phyloP scores from a whole-genome alignment of 1,139 yeast genomes.

The Geotrichum histeridarum region DNA sequence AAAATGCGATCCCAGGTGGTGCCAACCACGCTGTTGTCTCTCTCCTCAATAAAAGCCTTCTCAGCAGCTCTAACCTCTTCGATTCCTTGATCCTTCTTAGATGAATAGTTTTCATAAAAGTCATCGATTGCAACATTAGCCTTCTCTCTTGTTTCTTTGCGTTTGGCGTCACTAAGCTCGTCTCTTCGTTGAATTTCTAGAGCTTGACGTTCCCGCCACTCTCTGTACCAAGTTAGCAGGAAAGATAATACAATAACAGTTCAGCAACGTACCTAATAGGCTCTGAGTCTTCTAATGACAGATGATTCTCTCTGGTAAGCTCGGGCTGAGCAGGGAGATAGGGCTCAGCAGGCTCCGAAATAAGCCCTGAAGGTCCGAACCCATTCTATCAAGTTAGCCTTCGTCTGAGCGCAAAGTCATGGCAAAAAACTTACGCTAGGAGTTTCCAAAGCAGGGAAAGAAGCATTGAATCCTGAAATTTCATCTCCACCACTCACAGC shows the following conservation, averaged over 20 bases:
- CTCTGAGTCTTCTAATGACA: conserved; percentile 36
- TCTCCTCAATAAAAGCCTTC: conserved; percentile 58
- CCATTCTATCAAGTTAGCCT: conserved; percentile 9
- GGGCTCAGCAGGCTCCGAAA: conserved; percentile 32
- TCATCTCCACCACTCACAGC: conserved; percentile 51
- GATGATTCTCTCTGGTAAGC: conserved; percentile 21
- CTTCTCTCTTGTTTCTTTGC: conserved; percentile 62
- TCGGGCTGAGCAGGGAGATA: conserved; percentile 31
- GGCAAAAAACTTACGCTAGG: background rate
- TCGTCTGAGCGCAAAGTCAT: background rate
- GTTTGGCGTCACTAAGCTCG: conserved; percentile 59
- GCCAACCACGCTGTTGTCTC: conserved; percentile 66
- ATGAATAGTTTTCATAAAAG: conserved; percentile 87
- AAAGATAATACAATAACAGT: background rate
- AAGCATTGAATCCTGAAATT: conserved; percentile 38
- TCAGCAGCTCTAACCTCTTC: conserved; percentile 60
- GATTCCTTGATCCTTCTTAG: conserved; percentile 71
- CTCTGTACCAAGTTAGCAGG: conserved; percentile 30
- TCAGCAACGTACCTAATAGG: conserved; percentile 30
- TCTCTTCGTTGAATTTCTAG: conserved; percentile 81
- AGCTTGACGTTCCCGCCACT: conserved; percentile 83
- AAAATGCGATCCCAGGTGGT: conserved; percentile 86
- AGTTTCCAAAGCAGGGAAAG: conserved; percentile 54
- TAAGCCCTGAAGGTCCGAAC: conserved; percentile 27
- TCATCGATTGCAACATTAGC: conserved; percentile 90